A percentile compares a stretch with the other conserved stretches of the same genome.
Conservation (phyloP, 2,329 filamentous ascomycete genomes). For the Dothistroma pini region DNA sequence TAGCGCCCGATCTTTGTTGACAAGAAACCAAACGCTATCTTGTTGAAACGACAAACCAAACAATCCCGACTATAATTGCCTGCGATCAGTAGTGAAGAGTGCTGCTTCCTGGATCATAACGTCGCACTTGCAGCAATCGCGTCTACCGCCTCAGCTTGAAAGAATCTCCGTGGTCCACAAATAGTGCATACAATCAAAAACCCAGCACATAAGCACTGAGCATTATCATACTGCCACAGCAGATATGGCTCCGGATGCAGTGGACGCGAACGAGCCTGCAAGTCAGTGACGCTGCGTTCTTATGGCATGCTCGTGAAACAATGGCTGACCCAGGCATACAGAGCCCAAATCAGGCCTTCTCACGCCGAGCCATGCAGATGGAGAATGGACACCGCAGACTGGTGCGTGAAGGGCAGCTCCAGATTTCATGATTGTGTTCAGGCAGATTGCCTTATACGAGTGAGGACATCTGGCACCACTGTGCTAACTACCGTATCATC, state of each 20-base stretch:
- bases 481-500: slow-evolving; percentile 5
- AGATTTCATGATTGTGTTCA: slow-evolving; percentile 9
- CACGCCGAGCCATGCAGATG: slow-evolving; percentile 25
- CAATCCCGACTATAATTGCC: not conserved
- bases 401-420: slow-evolving; percentile 38
- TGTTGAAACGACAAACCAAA: not conserved
- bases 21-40: not conserved
- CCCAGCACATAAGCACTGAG: not conserved
- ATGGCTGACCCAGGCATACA: slow-evolving; percentile 8
- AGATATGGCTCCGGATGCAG: slow-evolving; percentile 34
- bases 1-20: not conserved
- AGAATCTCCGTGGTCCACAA: not conserved
- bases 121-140: not conserved
- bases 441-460: slow-evolving; percentile 14
- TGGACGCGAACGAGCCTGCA: slow-evolving; percentile 41
- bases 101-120: not conserved
- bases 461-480: not conserved
- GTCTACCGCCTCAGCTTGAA: not conserved
- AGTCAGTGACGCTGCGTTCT: slow-evolving; percentile 23
- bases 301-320: not conserved
- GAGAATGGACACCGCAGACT: slow-evolving; percentile 44
- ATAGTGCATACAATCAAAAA: not conserved
- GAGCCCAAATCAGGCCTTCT: slow-evolving; percentile 37
- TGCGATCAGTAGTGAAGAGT: not conserved
- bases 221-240: not conserved